phyloP scores from a whole-genome alignment of 2,329 filamentous ascomycete species.

The Hypomyces rosellus region DNA sequence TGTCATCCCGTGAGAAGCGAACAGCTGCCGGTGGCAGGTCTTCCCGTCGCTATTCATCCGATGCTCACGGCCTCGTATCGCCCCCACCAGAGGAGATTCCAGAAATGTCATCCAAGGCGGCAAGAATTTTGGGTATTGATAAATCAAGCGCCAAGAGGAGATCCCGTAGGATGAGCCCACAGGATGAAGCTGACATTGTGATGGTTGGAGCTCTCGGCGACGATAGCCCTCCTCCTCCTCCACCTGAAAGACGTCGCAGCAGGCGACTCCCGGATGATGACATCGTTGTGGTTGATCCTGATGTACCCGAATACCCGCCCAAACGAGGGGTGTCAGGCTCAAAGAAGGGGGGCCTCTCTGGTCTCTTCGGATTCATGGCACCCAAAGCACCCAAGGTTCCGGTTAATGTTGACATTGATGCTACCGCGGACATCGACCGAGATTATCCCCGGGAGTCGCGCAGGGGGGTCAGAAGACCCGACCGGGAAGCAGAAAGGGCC shows the following conservation, averaged over 20 bases:
- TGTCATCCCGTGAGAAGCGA: constrained; percentile 61
- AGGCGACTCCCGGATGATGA: constrained; percentile 34
- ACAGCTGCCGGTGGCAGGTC: constrained; percentile 49
- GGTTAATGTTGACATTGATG: constrained; percentile 43
- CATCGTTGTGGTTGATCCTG: constrained; percentile 31
- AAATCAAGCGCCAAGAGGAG: constrained; percentile 37
- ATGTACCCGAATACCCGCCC: constrained; percentile 26
- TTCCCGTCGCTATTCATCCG: constrained; percentile 63
- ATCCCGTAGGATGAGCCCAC: constrained; percentile 34
- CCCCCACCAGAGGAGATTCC: constrained; percentile 65
- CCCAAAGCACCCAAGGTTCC: constrained; percentile 41
- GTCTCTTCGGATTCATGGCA: constrained; percentile 54
- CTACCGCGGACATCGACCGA: constrained; percentile 46
- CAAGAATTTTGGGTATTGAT: constrained; percentile 63
- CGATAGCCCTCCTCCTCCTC: constrained; percentile 28
- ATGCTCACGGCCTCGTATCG: constrained; percentile 59
- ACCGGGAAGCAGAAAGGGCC: constrained; percentile 34
- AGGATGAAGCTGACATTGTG: constrained; percentile 44
- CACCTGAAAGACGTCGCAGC: constrained; percentile 28
- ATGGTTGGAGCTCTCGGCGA: constrained; percentile 38
- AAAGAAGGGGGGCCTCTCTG: constrained; percentile 50
- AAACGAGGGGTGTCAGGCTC: constrained; percentile 32
- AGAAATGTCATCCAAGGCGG: constrained; percentile 67
- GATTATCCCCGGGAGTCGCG: constrained; percentile 55
- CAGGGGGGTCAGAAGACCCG: constrained; percentile 52